These are phyloP conservation scores for Microcyclosporella mali DNA, from an alignment of 2,329 filamentous ascomycete genomes.

Conservation along the genomic window DNA sequence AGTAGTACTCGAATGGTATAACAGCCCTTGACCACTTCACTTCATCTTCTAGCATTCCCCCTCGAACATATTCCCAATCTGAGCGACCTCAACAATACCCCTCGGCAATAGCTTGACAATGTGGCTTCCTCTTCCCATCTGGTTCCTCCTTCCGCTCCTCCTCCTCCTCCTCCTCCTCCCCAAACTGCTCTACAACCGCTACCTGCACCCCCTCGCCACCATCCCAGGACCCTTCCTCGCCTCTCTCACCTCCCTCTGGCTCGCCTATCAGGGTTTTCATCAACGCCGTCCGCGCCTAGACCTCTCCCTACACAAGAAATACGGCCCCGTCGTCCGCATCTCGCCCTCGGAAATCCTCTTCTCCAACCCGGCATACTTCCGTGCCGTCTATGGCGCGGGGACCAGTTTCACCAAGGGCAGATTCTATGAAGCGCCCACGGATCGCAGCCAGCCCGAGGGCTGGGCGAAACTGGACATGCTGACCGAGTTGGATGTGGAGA, in stretches of 20 bases:
- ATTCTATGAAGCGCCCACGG: constrained; percentile 4
- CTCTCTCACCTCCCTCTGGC: constrained; percentile 5
- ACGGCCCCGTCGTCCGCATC: constrained; percentile 11
- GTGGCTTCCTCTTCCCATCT: too few species aligned
- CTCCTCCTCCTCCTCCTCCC: too few species aligned
- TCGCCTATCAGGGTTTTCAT: constrained; percentile 4
- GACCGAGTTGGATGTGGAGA: constrained; percentile 5
- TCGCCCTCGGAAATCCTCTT: constrained; percentile 6
- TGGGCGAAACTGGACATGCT: constrained; percentile 9
- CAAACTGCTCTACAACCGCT: constrained; percentile 1
- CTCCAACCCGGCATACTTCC: constrained; percentile 4
- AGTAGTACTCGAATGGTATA: too few species aligned
- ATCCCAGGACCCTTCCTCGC: constrained; percentile 35
- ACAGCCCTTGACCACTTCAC: too few species aligned
- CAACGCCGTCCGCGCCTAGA: too few species aligned
- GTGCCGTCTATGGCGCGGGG: constrained; percentile 1
- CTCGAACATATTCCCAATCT: too few species aligned
- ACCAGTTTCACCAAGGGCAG: constrained; percentile 2
- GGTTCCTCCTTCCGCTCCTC: too few species aligned
- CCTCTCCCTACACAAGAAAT: constrained; percentile 6
- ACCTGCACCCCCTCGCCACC: constrained; percentile 30
- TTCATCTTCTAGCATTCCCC: too few species aligned
- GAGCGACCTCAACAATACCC: too few species aligned
- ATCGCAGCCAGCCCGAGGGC: neutral
- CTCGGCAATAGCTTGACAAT: too few species aligned